Evolutionary conservation across 805 yeast species (phyloP), one percentile per base, ranked within the genome.

Genomic region (Lipomyces sp.): DNA sequence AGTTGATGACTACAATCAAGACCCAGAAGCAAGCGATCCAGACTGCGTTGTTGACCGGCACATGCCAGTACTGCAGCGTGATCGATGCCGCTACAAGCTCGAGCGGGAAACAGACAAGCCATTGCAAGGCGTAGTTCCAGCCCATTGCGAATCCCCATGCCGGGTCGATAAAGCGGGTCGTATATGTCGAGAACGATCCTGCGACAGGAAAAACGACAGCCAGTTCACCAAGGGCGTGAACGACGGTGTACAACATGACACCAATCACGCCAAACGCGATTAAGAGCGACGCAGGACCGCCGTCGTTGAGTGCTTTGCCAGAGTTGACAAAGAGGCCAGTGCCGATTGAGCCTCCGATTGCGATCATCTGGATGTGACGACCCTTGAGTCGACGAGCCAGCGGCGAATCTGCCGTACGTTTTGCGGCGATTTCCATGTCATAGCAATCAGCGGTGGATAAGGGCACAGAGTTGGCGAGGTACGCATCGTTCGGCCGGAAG

Each of bases 291-390:
- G 83, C 85, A 13, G 86, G 86, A 7, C 87, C 87, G 57, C 85
- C 86, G 11, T 69, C 76, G 37, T 80, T 78, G 61, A 86, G 77
- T 10, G 86, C 79, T 54, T 54, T 58, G 45, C 64, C 71, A 32
- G 69, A 65, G 67, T 68, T 68, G 50, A 86, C 78, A 74, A 85
- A 86, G 39, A 87, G 77, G 70, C 90, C 90, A 37, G 95, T 88
- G 74, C 97, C 97, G 67, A 90, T 88, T 59, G 94, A 88, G 63
- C 95, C 92, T 64, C 95, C 95, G 64, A 91, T 81, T 51, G 96
- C 92, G 73, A 90, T 88, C 86, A 90, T 85, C 61, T 76, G 78
- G 59, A 78, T 62, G 67, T 78, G 81, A 11, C 81, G 74, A 18
- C 73, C 73, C 66, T 77, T 78, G 56, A 78, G 74, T n/a, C 66